Conservation (phyloP, 306 rosid genomes). For the Coriaria nepalensis region DNA sequence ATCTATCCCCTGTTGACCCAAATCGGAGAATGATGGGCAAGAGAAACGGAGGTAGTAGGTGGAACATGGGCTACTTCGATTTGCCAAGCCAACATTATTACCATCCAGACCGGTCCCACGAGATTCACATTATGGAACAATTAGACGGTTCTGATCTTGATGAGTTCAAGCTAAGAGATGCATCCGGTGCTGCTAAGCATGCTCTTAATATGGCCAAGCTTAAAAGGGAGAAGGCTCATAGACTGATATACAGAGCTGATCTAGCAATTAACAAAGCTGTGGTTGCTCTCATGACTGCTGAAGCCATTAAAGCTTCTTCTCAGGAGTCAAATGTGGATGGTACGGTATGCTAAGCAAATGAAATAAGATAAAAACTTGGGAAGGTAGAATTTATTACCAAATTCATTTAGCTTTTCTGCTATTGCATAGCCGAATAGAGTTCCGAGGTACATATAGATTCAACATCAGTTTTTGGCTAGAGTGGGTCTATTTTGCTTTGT, state of each 20-base stretch:
- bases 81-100: constrained; percentile 33
- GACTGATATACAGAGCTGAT: constrained; percentile 64
- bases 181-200: constrained; percentile 48
- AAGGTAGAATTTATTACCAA: constrained; percentile 4
- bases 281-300: constrained; percentile 82
- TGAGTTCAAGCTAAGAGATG: constrained; percentile 53
- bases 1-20: constrained; percentile 27
- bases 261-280: constrained; percentile 76
- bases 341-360: constrained; percentile 7
- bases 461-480: constrained; percentile 22
- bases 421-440: constrained; percentile 13
- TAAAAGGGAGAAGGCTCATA: constrained; percentile 58
- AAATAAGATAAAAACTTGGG: neutral
- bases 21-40: constrained; percentile 31
- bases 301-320: constrained; percentile 50
- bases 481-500: constrained; percentile 23
- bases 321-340: constrained; percentile 29
- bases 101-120: constrained; percentile 22
- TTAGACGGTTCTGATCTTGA: constrained; percentile 45
- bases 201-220: constrained; percentile 49
- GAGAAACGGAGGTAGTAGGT: constrained; percentile 33
- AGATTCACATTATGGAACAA: constrained; percentile 38
- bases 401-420: constrained; percentile 11
- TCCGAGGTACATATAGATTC: constrained; percentile 2
- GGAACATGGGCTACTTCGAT: constrained; percentile 30